Percentiles rank a stretch among this genome's conserved stretches.
phyloP scores from a whole-genome alignment of 78 protist species.

The Bigelowiella natans region DNA sequence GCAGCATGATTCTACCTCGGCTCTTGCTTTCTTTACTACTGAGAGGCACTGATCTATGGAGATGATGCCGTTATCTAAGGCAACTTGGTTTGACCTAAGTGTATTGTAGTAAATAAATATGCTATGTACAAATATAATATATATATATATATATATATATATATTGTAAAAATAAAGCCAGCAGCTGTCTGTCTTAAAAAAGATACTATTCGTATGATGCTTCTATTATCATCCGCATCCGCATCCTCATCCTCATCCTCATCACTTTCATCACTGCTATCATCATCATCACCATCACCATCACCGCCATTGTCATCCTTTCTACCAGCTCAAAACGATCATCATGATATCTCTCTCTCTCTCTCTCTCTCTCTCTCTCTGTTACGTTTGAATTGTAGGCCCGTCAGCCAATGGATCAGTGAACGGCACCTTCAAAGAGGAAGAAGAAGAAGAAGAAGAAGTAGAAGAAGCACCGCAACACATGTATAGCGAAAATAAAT shows the following conservation, averaged over 20 bases:
- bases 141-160: background rate
- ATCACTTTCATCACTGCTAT: too few species aligned
- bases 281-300: background rate
- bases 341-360: too few species aligned
- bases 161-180: background rate
- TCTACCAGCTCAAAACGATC: too few species aligned
- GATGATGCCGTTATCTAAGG: slow-evolving; percentile 1
- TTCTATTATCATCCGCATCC: too few species aligned
- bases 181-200: too few species aligned
- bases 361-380: too few species aligned
- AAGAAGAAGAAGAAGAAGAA: too few species aligned
- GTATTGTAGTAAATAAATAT: too few species aligned
- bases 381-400: slow-evolving; percentile 49
- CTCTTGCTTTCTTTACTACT: background rate
- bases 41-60: background rate
- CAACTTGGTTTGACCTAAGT: slow-evolving; percentile 20
- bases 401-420: slow-evolving; percentile 59
- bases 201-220: too few species aligned
- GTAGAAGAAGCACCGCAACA: too few species aligned
- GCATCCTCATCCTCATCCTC: too few species aligned
- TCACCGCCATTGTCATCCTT: slow-evolving; percentile 19
- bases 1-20: background rate
- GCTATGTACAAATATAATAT: background rate
- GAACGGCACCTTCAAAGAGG: slow-evolving; percentile 25
- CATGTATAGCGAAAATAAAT: too few species aligned